These are phyloP conservation scores for Poronia punctata DNA, from an alignment of 495 filamentous ascomycete species.

Conservation along the genomic window DNA sequence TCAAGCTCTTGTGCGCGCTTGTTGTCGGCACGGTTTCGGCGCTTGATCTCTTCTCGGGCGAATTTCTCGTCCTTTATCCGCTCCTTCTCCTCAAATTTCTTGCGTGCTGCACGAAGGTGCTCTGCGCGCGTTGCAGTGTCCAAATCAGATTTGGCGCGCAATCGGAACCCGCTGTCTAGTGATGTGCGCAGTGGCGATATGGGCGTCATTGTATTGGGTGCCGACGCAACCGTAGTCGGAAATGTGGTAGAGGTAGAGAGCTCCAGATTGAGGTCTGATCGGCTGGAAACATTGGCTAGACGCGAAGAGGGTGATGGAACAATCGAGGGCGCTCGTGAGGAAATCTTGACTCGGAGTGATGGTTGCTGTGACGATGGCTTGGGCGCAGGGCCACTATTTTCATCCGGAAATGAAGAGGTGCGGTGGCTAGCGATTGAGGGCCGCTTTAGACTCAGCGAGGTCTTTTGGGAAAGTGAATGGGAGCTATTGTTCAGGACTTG, in stretches of 20 bases:
- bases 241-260: conserved; percentile 16
- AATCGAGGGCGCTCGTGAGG: conserved; percentile 21
- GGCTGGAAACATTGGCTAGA: conserved; percentile 34
- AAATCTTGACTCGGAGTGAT: conserved; percentile 38
- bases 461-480: conserved; percentile 21
- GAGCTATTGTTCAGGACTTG: conserved; percentile 14
- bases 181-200: conserved; percentile 46
- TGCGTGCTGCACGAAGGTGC: conserved; percentile 44
- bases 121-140: conserved; percentile 39
- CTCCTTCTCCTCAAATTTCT: conserved; percentile 48
- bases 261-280: conserved; percentile 33
- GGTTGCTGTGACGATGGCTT: conserved; percentile 21
- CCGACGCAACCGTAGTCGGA: conserved; percentile 14
- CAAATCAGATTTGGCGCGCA: conserved; percentile 46
- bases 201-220: conserved; percentile 23
- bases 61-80: conserved; percentile 49
- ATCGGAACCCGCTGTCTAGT: conserved; percentile 43
- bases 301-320: conserved; percentile 28
- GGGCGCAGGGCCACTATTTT: conserved; percentile 18
- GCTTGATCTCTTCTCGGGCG: conserved; percentile 47
- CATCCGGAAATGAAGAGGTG: conserved; percentile 35
- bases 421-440: conserved; percentile 36
- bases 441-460: conserved; percentile 20
- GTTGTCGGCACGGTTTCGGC: conserved; percentile 40
- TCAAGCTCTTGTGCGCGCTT: conserved; percentile 39